Base-by-base conservation (phyloP, 164 flowering plant species). In the Piper betle region DNA sequence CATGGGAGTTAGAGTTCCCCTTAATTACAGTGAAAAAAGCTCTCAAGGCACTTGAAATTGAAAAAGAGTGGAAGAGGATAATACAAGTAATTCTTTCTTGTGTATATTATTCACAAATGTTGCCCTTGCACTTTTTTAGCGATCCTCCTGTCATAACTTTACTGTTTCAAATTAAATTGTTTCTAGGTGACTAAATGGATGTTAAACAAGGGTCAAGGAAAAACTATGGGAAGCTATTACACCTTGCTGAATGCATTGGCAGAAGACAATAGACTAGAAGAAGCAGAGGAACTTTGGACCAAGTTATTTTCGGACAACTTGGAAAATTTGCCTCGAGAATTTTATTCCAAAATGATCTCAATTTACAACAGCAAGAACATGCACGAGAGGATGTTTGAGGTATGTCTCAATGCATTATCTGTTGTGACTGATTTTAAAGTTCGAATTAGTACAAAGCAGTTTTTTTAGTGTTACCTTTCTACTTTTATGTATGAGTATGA, bases 1-100 rank as follows among this genome's bases (percentile, higher is more conserved):
- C 98, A 18, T 92, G 98, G 98, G 98, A 92, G 59, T 66, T 92
- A 59, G 98, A 92, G 69, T 92, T 92, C 64, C 96, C 98, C 69
- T 66, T 88, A 40, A 81, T 92, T 59, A 71, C 80, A 18, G 98
- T 88, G 62, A 88, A 88, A 82, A 92, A 92, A 78, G 95, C 96
- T 56, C 66, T 92, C 68, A 84, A 80, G 73, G 77, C 75, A 12
- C 90, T 92, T 40, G 87, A 86, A 69, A 50, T 74, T 60, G 81
- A 84, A 63, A 75, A 63, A 39, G 95, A 92, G 64, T 92, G 98
- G 98, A 88, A 85, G 74, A 73, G 96, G 71, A 74, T 88, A 58
- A 87, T 92, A 71, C 98, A 92, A 91, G 98, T 91, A 63, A 55
- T 25, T 55, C 1, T 25, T 6, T 2, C 10, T 15, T 43, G 12